These are phyloP conservation scores for Sporothrix phasma DNA, from an alignment of 2,329 filamentous ascomycete genomes.

Conservation along the genomic window DNA sequence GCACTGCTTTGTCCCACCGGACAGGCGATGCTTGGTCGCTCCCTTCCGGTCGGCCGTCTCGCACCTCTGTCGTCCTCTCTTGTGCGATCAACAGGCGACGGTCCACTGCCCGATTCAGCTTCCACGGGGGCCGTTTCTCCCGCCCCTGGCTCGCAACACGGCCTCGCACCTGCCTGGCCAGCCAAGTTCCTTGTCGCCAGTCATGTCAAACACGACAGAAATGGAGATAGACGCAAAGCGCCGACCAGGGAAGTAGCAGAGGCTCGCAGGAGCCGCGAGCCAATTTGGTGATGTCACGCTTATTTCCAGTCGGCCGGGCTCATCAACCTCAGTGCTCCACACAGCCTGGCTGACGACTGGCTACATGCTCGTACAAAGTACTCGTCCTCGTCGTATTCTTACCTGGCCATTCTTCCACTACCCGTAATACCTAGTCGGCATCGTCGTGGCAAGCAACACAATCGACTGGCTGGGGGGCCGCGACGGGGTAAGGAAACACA, in stretches of 20 bases:
- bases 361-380: too few species aligned
- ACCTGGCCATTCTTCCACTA: neutral
- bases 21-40: neutral
- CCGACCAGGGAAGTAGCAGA: neutral
- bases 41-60: neutral
- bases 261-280: neutral
- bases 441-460: conserved; percentile 3
- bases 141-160: neutral
- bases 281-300: neutral
- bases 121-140: neutral
- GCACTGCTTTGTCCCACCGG: neutral
- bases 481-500: neutral
- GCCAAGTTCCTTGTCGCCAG: neutral
- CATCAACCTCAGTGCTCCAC: neutral
- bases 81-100: neutral
- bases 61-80: conserved; percentile 7
- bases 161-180: conserved; percentile 3
- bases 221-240: neutral
- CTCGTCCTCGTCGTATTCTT: too few species aligned
- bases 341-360: neutral
- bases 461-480: conserved; percentile 6
- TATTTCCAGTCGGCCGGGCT: neutral
- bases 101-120: neutral
- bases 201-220: neutral
- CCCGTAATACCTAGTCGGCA: neutral